These are phyloP conservation scores for Coleophoma eucalyptorum DNA, from an alignment of 2,329 filamentous ascomycete species.

Conservation along the genomic window DNA sequence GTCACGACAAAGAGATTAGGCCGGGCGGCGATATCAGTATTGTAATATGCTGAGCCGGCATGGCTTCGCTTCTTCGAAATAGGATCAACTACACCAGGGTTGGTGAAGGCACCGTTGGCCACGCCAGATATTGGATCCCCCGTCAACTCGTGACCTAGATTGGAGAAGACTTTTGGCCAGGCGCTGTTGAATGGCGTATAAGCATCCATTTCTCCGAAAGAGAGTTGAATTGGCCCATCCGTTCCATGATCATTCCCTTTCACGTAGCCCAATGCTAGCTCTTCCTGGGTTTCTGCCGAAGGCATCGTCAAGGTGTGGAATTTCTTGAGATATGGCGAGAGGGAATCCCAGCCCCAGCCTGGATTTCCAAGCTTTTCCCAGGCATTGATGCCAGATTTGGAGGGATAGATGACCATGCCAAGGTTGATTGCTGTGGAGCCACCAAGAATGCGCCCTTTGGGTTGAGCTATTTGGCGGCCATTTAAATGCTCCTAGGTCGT, in stretches of 20 bases:
- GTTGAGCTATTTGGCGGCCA: slow-evolving; percentile 6
- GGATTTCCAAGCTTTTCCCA: slow-evolving; percentile 36
- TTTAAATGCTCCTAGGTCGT: slow-evolving; percentile 7
- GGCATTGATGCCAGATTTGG: slow-evolving; percentile 27
- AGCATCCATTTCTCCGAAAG: slow-evolving; percentile 5
- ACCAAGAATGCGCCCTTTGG: slow-evolving; percentile 29
- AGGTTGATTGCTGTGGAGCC: slow-evolving; percentile 32
- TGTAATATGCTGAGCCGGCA: slow-evolving; percentile 19
- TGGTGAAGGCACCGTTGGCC: slow-evolving; percentile 25
- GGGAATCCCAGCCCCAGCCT: slow-evolving; percentile 33
- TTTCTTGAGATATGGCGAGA: slow-evolving; percentile 38
- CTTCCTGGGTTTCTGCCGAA: slow-evolving; percentile 1
- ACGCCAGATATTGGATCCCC: slow-evolving; percentile 6
- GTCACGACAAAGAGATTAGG: slow-evolving; percentile 77
- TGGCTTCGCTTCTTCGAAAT: slow-evolving; percentile 13
- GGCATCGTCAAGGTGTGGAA: slow-evolving; percentile 15
- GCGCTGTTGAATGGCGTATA: slow-evolving; percentile 5
- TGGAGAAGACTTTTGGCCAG: slow-evolving; percentile 3
- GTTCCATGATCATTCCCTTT: slow-evolving; percentile 4
- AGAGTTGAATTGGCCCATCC: slow-evolving; percentile 11
- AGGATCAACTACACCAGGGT: slow-evolving; percentile 11
- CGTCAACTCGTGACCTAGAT: background rate
- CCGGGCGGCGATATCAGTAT: slow-evolving; percentile 7
- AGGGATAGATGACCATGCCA: slow-evolving; percentile 17
- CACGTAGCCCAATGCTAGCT: slow-evolving; percentile 4